Evolutionary conservation across 495 filamentous ascomycete genomes (phyloP).

Genomic region (Chaetomium tenue): DNA sequence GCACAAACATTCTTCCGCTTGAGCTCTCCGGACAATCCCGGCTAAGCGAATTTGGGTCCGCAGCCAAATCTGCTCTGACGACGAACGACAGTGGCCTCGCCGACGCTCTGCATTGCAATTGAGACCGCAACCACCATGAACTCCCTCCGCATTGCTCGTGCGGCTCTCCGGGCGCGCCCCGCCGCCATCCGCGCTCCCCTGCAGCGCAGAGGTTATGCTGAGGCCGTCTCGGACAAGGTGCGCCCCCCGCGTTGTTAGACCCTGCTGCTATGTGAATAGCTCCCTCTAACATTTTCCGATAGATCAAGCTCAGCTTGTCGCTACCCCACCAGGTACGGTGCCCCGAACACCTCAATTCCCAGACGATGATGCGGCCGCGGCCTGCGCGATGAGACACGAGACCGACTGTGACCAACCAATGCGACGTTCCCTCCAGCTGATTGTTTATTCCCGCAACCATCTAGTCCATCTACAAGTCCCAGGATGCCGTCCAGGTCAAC

Average conservation of each 20-base stretch:
- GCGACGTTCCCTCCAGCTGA: constrained; percentile 24
- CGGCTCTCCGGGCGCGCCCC: constrained; percentile 76
- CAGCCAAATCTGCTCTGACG: constrained; percentile 43
- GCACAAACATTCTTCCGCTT: constrained; percentile 38
- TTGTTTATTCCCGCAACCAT: constrained; percentile 49
- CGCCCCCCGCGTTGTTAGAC: constrained; percentile 18
- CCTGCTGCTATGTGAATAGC: constrained; percentile 13
- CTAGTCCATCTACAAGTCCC: constrained; percentile 56
- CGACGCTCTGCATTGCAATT: constrained; percentile 46
- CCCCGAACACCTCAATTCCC: not conserved
- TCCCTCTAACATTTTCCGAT: constrained; percentile 38
- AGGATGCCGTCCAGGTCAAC: constrained; percentile 93
- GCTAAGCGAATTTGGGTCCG: constrained; percentile 39
- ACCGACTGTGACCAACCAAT: not conserved
- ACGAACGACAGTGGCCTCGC: constrained; percentile 35
- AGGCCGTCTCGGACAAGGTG: constrained; percentile 79
- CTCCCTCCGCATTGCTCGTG: constrained; percentile 83
- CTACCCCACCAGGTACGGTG: constrained; percentile 93
- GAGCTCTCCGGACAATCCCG: constrained; percentile 32
- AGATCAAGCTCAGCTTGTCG: constrained; percentile 96
- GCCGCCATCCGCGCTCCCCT: constrained; percentile 64
- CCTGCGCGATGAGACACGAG: not conserved
- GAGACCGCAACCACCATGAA: constrained; percentile 70
- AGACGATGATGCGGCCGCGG: not conserved
- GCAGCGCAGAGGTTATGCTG: constrained; percentile 87